Evolutionary conservation across 768 basidiomycete species (phyloP), one percentile per base, ranked within the genome.

Genomic region (Pleurotus djamor): DNA sequence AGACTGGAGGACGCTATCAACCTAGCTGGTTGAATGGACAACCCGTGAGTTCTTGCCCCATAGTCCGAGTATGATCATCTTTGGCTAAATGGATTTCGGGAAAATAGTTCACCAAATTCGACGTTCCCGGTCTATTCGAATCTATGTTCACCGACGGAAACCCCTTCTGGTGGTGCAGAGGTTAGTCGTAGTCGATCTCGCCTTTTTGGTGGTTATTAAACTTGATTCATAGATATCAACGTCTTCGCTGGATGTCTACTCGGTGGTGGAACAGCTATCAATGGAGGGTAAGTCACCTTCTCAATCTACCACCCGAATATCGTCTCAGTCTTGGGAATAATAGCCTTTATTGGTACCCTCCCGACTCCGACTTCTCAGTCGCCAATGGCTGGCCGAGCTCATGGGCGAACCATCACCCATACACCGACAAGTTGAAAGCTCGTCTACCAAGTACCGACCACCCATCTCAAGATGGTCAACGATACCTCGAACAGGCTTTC

Each of bases 111-210:
- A 88, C 86, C 4, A 86, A 86, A 64, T 87, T 86, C 67, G 86
- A 88, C 62, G 72, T 85, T 58, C 85, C 85, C 17, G 85, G 86
- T 63, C 65, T 85, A 45, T 88, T 86, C 65, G 84, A 88, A 71
- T 80, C 83, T 44, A 82, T 86, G 82, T 88, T 88, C 72, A 75
- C 78, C 13, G 83, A 85, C 57, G 66, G 72, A 43, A 78, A 84
- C 63, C 72, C 76, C 1, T 87, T 76, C 71, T 88, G 81, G 80
- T 88, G 83, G 83, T 88, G 85, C 72, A 85, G 83, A 69, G 83
- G 82, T 79, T 57, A 32, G 65, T 38, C 6, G 14, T 35, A 4
- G 21, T 28, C 21, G 21, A 28, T 28, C 21, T 28, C 21, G 21
- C 21, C 21, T 28, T 28, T 28, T 28, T 28, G 21, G 21, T 28